Evolutionary conservation across 352 stramenopile genomes (phyloP), one percentile per base, ranked within the genome.

Genomic region (Phytopythium cucurbitacearum): DNA sequence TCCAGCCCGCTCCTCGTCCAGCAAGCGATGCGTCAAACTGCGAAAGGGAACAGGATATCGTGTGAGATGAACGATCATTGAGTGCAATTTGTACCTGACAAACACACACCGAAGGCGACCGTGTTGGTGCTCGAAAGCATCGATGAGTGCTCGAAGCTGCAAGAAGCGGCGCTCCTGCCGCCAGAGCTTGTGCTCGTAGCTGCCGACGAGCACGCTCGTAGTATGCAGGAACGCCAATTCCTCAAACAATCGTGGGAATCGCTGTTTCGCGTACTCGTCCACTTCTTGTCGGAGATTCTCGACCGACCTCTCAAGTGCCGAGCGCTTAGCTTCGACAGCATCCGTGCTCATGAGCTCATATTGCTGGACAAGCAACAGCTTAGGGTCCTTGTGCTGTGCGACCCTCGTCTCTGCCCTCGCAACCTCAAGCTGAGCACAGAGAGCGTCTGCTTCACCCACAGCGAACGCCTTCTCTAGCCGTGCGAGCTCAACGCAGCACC

Each of bases 121-220:
- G 28, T 76, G 57, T 42, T 79, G 69, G 28, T 71, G 59, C 28
- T 76, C 63, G 21, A 79, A 63, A 5, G 53, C 58, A 40, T 76
- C 66, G 3, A 79, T 50, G 8, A 73, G 44, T 15, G 37, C 35
- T 4, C 56, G 57, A 3, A 79, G 41, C 44, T 71, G 53, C 15
- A 79, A 34, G 35, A 76, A 79, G 5, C 66, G 69, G 16, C 73
- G 47, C 46, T 79, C 66, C 40, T 79, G 69, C 0, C 69, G 59
- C 69, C 69, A 79, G 2, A 79, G 39, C 40, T 79, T 79, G 13
- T 76, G 65, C 45, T 79, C 69, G 43, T 79, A 79, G 64, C 60
- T 79, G 9, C 69, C 53, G 15, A 79, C 47, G 2, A 79, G 48
- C 9, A 79, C 64, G 8, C 47, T 71, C 15, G 69, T 76, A 1